Evolutionary conservation across 2,329 filamentous ascomycete genomes (phyloP), one percentile per base, ranked within the genome.

Genomic region (Helminthosporium solani): DNA sequence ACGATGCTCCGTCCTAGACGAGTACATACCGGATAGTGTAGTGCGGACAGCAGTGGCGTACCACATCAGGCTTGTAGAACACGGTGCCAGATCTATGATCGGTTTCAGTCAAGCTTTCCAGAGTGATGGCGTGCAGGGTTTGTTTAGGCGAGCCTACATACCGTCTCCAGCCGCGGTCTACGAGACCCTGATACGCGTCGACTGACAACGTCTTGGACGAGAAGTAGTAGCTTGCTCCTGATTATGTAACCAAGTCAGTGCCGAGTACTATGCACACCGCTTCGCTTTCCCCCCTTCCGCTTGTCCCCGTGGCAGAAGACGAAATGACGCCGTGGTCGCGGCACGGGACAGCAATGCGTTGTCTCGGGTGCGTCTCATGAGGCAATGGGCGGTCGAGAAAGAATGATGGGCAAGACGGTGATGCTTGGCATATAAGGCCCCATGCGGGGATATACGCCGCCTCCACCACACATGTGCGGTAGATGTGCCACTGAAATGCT

Each of bases 21-120:
- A 19, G 30, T 3, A 46, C 64, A 42, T 57, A 76, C 75, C 74
- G 83, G 43, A 94, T 84, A 1, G 87, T 90, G 67, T 92, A 97
- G 64, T 96, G 90, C 35, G 91, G 90, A 68, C 94, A 99, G 63
- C 94, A 99, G 51, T 90, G 88, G 46, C 84, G 78, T 47, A 80
- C 79, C 60, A 89, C 84, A 68, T 94, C 86, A 12, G 88, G 88
- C 50, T 88, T 83, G 70, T 94, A 94, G 39, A 94, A 74, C 7
- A 90, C 75, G 21, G 73, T 82, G 14, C 78, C 78, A 31, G 77
- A 79, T 55, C 77, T 68, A 38, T 20, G 15, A 16, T 31, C 19
- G 18, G 19, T 42, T 40, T 40, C 35, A 42, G 44, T 11, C 14
- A 40, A 33, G 27, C 14, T 34, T 44, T 21, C 39, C 23, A 28